Base-by-base conservation (phyloP, 768 basidiomycete species). In the Termitomyces heimii region DNA sequence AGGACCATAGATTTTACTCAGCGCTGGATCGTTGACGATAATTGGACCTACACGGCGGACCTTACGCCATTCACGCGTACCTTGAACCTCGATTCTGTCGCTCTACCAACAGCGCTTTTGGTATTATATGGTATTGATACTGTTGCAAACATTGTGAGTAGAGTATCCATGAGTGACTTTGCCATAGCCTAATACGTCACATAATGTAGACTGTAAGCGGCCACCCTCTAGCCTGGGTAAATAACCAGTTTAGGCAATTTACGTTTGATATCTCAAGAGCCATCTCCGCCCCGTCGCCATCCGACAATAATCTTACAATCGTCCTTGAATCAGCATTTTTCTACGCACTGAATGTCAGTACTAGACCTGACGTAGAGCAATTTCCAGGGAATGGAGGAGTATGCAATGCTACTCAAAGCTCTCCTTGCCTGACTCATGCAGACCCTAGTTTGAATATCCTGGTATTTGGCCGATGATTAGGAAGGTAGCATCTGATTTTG, bases 71-170 rank as follows among this genome's bases (percentile, higher is more conserved):
- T 82, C 55, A 62, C 71, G 24, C 52, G 66, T 45, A 65, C 61
- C 6, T 50, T 70, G 22, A 50, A 64, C 6, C 45, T 69, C n/a
- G 52, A 64, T 18, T 44, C 66, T 1, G 52, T 39, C 24, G 35
- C 61, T 32, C 60, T 64, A 8, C 63, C 73, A 26, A 70, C 66
- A 53, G 73, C 75, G 0, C 63, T 84, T 9, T 69, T 83, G 12
- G 73, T 84, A 6, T 82, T 82, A 62, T 78, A 83, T 55, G 82
- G 82, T 7, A 71, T 85, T 29, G 82, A 84, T 62, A 83, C 81
- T 0, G 71, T 83, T 43, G 81, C 80, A 1, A 82, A 79, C 54
- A 80, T 83, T 34, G 81, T 81, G 54, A 20, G 78, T 65, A 20
- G 20, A 16, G 28, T 48, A 12, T 54, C 14, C 22, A 26, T 32